Evolutionary conservation across 441 rosid species (phyloP), one percentile per base, ranked within the genome.

Genomic region (Lagerstroemia fauriei): DNA sequence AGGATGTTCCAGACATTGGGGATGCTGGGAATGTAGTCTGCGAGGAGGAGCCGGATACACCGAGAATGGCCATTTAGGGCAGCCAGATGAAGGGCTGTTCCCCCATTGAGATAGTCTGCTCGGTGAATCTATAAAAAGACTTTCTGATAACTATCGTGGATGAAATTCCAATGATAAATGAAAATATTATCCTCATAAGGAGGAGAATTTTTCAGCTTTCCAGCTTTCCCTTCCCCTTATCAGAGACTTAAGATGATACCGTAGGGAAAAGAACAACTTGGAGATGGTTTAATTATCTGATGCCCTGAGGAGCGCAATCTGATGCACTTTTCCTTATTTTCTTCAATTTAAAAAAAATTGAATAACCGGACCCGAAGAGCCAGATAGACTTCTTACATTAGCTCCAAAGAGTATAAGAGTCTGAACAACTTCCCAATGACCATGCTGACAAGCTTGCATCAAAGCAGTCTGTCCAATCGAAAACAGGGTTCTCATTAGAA

Each of bases 371-470:
- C 73, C 44, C 18, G 59, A 73, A 10, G 61, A 32, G 80, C 66
- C 53, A 65, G 3, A 12, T 32, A 78, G 56, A 46, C 50, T 29
- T 14, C 98, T 88, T 89, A 95, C 98, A 88, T 91, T 93, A 82
- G 98, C 97, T 87, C 90, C 90, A 85, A 90, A 95, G 80, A 96
- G 98, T 89, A 95, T 89, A 82, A 96, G 87, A 78, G 87, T 91
- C 87, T 91, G 91, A 86, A 95, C 98, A 85, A 93, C 98, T 85
- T 96, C 98, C 99, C 98, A 96, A 83, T 96, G 98, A 83, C 99
- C 98, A 89, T 94, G 89, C 82, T 96, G 98, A 91, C 99, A 93
- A 83, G 99, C 98, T 93, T 96, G 99, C 98, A 96, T 96, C 92
- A 96, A 87, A 84, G 98, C 97, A 72, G 97, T 96, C 98, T 81